Evolutionary conservation across 108 stramenopile genomes (phyloP).

Genomic region (Pseudonitzschia multiseries): DNA sequence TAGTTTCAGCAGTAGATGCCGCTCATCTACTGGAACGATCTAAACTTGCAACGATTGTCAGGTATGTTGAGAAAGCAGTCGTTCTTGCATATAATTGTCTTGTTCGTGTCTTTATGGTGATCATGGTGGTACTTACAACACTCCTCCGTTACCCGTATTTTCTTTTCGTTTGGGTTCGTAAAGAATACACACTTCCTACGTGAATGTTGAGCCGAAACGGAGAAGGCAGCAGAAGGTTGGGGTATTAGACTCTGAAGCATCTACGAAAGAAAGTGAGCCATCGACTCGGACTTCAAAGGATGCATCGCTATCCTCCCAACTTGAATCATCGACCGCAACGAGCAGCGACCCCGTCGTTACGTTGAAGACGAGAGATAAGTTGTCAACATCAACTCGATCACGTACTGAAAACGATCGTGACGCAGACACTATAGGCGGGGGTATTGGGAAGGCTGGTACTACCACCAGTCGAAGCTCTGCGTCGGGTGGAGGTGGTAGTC

Average conservation of each 20-base stretch:
- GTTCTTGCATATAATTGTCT: not conserved
- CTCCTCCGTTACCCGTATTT: not conserved
- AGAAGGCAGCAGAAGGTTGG: slow-evolving; percentile 1
- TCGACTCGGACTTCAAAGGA: not conserved
- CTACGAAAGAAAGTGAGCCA: not conserved
- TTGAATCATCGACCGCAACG: not conserved
- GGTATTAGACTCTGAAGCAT: not conserved
- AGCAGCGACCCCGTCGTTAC: not conserved
- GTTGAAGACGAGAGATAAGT: not conserved
- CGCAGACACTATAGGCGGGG: not conserved
- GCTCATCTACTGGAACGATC: slow-evolving; percentile 83
- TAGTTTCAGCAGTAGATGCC: slow-evolving; percentile 84
- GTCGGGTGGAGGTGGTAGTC: slow-evolving; percentile 9
- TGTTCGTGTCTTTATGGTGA: not conserved
- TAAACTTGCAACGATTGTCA: slow-evolving; percentile 71
- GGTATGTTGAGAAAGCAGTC: slow-evolving; percentile 39
- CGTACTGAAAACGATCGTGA: not conserved
- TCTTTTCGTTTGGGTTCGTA: not conserved
- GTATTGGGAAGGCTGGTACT: not conserved
- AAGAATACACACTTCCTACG: slow-evolving; percentile 18
- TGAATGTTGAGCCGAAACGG: slow-evolving; percentile 12
- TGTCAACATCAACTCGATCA: not conserved
- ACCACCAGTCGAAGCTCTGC: not conserved
- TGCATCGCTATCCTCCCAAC: not conserved
- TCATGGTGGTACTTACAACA: not conserved